These are phyloP conservation scores for Quambalaria eucalypti DNA, from an alignment of 1,284 basidiomycete species.

Conservation along the genomic window DNA sequence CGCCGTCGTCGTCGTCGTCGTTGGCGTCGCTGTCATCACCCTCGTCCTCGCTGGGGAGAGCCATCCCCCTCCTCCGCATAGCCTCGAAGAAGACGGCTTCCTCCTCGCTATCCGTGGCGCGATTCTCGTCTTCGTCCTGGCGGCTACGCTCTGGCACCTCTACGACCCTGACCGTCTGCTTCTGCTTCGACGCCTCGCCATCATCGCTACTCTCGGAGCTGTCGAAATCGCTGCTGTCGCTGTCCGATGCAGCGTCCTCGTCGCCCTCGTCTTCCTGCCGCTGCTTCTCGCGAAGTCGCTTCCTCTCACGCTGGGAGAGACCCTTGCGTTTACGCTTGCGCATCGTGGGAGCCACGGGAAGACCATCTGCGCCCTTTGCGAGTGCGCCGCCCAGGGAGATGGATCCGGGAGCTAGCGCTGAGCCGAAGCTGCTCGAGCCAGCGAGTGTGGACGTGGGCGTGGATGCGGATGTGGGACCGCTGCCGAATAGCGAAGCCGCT, in stretches of 20 bases:
- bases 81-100: conserved; percentile 35
- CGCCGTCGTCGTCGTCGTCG: not conserved
- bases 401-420: conserved; percentile 7
- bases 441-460: conserved; percentile 5
- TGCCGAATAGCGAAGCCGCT: conserved; percentile 16
- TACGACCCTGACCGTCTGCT: not conserved
- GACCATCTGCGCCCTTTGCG: conserved; percentile 30
- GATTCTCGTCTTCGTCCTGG: conserved; percentile 2
- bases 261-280: conserved; percentile 9
- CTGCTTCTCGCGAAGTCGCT: conserved; percentile 13
- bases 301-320: conserved; percentile 7
- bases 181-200: conserved; percentile 9
- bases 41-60: not conserved
- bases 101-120: conserved; percentile 32
- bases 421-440: too few species aligned
- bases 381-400: conserved; percentile 35
- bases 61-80: conserved; percentile 31
- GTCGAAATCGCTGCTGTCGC: conserved; percentile 20
- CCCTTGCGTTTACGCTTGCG: conserved; percentile 25
- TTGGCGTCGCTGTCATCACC: not conserved
- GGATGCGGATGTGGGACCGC: conserved; percentile 4
- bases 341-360: conserved; percentile 20
- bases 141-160: not conserved
- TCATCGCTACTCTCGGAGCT: conserved; percentile 21
- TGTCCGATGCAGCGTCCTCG: conserved; percentile 17